These are phyloP conservation scores for Leishmania aethiopica DNA, from an alignment of 208 protist species.

Conservation along the genomic window DNA sequence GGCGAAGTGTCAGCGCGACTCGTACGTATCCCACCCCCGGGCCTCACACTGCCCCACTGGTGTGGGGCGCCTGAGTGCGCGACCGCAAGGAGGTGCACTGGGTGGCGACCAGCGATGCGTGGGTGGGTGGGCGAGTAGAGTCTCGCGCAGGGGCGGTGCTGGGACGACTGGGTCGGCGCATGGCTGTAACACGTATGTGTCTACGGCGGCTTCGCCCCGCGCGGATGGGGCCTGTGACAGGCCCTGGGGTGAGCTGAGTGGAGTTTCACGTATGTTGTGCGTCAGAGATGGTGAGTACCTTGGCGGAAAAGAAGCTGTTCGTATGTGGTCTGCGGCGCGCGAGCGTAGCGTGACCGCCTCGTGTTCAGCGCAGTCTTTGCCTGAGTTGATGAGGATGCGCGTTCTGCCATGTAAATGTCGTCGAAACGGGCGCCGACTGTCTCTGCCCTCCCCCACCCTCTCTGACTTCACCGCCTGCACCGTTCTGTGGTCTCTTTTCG, in stretches of 20 bases:
- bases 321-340: background rate
- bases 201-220: background rate
- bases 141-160: background rate
- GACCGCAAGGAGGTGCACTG: background rate
- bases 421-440: background rate
- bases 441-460: background rate
- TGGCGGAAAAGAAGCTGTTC: background rate
- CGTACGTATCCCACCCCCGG: background rate
- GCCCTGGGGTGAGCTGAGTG: background rate
- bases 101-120: background rate
- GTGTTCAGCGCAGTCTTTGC: background rate
- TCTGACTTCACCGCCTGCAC: background rate
- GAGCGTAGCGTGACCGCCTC: background rate
- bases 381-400: background rate
- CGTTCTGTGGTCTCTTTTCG: background rate
- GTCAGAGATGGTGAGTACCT: no score
- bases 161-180: background rate
- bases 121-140: background rate
- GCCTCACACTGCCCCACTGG: background rate
- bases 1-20: background rate
- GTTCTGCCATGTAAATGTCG: background rate
- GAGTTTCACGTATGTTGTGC: no score
- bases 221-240: background rate
- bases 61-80: background rate
- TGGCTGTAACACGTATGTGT: background rate